phyloP scores from a whole-genome alignment of 225 moss, liverwort and hornwort species.

The Thuidium tamariscinum region DNA sequence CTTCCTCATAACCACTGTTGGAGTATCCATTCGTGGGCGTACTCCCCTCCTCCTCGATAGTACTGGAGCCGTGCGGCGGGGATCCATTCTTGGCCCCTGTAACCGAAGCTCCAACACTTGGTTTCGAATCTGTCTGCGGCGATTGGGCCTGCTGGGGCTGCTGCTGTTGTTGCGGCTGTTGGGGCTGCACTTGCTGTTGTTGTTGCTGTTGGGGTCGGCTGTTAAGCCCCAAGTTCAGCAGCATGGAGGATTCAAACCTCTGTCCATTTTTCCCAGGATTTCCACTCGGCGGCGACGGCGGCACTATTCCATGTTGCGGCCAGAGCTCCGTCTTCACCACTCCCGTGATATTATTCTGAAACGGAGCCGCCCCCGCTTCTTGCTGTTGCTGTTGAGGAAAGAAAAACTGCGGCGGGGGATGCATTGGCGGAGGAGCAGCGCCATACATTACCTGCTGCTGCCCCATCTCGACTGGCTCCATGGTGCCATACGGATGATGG shows the following conservation, averaged over 20 bases:
- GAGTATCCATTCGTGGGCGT: slow-evolving; percentile 40
- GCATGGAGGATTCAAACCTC: slow-evolving; percentile 15
- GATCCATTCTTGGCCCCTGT: slow-evolving; percentile 17
- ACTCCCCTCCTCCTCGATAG: slow-evolving; percentile 49
- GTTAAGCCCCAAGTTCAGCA: slow-evolving; percentile 26
- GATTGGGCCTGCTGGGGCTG: neutral
- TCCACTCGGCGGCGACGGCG: neutral
- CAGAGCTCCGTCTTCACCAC: slow-evolving; percentile 26
- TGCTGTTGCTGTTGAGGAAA: neutral
- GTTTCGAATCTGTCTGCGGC: neutral
- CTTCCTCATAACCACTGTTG: slow-evolving; percentile 35
- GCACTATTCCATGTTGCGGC: neutral
- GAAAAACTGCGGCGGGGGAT: neutral
- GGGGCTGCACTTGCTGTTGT: neutral
- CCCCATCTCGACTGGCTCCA: neutral
- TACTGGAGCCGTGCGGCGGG: slow-evolving; percentile 39
- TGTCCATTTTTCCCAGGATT: neutral
- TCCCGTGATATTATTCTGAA: neutral
- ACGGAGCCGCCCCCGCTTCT: neutral
- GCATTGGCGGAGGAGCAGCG: neutral
- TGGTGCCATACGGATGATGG: neutral
- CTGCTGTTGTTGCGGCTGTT: neutral
- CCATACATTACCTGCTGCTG: slow-evolving; percentile 44
- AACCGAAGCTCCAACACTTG: neutral
- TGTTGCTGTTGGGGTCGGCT: neutral